Percentiles rank a stretch among this genome's conserved stretches.
These are phyloP conservation scores for Cantharellus anzutake DNA, from an alignment of 768 basidiomycete genomes.

Conservation along the genomic window DNA sequence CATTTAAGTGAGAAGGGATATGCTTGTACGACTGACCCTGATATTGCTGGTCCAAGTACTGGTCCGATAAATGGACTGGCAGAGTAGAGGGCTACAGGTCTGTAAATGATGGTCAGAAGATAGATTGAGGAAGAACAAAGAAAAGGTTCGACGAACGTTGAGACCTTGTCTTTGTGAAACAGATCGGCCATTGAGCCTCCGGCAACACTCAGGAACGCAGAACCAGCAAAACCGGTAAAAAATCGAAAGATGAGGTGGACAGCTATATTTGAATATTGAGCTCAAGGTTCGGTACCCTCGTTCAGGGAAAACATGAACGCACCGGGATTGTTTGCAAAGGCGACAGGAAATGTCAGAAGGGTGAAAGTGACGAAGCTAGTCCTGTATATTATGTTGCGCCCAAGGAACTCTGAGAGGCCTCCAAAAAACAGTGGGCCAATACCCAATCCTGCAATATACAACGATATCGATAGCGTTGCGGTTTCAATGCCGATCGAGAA, in stretches of 20 bases:
- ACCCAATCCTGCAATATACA: constrained; percentile 26
- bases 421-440: constrained; percentile 20
- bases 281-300: neutral
- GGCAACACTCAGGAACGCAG: constrained; percentile 41
- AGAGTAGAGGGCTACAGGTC: constrained; percentile 39
- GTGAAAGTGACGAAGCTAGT: constrained; percentile 42
- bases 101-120: constrained; percentile 8
- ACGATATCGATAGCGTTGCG: constrained; percentile 25
- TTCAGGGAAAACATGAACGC: constrained; percentile 10
- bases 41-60: constrained; percentile 35
- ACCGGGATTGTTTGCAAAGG: constrained; percentile 53
- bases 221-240: constrained; percentile 33
- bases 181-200: constrained; percentile 32
- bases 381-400: constrained; percentile 43
- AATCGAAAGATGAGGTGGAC: constrained; percentile 46
- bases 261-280: constrained; percentile 17
- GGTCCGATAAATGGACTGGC: constrained; percentile 38
- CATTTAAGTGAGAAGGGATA: neutral
- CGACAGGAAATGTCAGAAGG: constrained; percentile 46
- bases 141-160: constrained; percentile 2
- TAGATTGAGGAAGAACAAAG: neutral
- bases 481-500: neutral
- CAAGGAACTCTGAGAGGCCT: constrained; percentile 37
- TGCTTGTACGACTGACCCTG: constrained; percentile 27
- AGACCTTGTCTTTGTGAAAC: constrained; percentile 35